phyloP scores from a whole-genome alignment of 331 rosid species.

The Ulmus americana region DNA sequence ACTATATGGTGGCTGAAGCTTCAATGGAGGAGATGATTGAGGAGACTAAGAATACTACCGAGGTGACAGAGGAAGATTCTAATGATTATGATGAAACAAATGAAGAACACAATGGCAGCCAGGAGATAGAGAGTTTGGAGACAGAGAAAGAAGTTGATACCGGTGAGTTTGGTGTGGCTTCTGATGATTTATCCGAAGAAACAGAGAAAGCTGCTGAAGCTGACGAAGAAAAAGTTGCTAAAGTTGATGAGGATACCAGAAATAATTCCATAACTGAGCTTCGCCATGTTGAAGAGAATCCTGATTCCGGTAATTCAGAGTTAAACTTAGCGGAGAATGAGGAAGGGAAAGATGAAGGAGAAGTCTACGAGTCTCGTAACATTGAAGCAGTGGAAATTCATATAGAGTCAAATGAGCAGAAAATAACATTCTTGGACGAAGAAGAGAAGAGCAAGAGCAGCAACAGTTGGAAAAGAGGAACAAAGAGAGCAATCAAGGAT shows the following conservation, averaged over 20 bases:
- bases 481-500: constrained; percentile 32
- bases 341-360: constrained; percentile 5
- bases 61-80: constrained; percentile 22
- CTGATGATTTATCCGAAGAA: constrained; percentile 15
- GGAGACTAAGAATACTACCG: constrained; percentile 4
- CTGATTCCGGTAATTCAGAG: constrained; percentile 4
- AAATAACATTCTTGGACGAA: constrained; percentile 8
- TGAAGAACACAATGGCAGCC: constrained; percentile 18
- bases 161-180: background rate
- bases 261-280: no score
- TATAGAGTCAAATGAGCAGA: constrained; percentile 13
- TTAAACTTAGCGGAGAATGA: background rate
- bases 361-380: background rate
- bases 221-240: background rate
- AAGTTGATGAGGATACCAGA: background rate
- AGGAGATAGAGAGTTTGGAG: constrained; percentile 13
- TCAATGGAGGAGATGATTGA: constrained; percentile 6
- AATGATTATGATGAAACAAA: constrained; percentile 10
- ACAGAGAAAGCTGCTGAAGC: constrained; percentile 6
- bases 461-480: constrained; percentile 24
- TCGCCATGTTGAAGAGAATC: background rate
- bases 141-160: constrained; percentile 7
- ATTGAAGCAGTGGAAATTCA: constrained; percentile 10
- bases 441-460: constrained; percentile 21
- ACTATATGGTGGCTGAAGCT: constrained; percentile 12